Percentiles rank a stretch among this genome's conserved stretches.
These are phyloP conservation scores for Erysimum cheiri DNA, from an alignment of 441 rosid genomes.

Conservation along the genomic window DNA sequence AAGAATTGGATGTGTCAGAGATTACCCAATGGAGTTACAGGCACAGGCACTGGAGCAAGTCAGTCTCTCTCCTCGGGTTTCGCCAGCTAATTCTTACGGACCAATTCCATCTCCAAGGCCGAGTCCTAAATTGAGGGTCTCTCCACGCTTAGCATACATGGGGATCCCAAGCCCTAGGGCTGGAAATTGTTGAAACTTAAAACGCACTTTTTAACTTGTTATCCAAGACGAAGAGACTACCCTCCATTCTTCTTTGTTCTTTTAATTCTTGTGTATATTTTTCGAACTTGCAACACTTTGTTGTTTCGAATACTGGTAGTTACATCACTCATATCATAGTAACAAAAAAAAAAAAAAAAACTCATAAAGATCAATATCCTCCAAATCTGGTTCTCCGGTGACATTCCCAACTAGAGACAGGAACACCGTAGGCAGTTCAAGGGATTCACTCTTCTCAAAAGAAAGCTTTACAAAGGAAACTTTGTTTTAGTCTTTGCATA, in stretches of 20 bases:
- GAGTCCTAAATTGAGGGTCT: constrained; percentile 64
- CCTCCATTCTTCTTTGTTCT: constrained; percentile 27
- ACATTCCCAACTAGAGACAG: too few species aligned
- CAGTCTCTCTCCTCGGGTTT: constrained; percentile 67
- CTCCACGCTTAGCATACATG: constrained; percentile 82
- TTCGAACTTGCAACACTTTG: constrained; percentile 2
- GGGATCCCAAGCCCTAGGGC: constrained; percentile 80
- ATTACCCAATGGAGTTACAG: constrained; percentile 76
- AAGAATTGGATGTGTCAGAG: constrained; percentile 85
- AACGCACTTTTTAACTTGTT: constrained; percentile 10
- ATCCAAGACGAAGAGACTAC: constrained; percentile 17
- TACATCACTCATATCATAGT: too few species aligned
- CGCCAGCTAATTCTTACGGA: constrained; percentile 40
- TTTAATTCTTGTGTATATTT: constrained; percentile 27
- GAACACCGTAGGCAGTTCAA: too few species aligned
- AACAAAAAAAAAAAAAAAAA: too few species aligned
- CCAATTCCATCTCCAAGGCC: constrained; percentile 92
- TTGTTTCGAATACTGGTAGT: background rate
- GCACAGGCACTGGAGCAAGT: constrained; percentile 73
- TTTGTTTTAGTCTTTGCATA: too few species aligned
- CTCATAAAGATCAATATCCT: too few species aligned
- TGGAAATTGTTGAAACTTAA: constrained; percentile 33
- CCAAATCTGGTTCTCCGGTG: too few species aligned
- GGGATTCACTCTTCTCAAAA: too few species aligned
- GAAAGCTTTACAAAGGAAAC: too few species aligned